Evolutionary conservation across 2,329 filamentous ascomycete species (phyloP), one percentile per base, ranked within the genome.

Genomic region (Paramyrothecium roridum): DNA sequence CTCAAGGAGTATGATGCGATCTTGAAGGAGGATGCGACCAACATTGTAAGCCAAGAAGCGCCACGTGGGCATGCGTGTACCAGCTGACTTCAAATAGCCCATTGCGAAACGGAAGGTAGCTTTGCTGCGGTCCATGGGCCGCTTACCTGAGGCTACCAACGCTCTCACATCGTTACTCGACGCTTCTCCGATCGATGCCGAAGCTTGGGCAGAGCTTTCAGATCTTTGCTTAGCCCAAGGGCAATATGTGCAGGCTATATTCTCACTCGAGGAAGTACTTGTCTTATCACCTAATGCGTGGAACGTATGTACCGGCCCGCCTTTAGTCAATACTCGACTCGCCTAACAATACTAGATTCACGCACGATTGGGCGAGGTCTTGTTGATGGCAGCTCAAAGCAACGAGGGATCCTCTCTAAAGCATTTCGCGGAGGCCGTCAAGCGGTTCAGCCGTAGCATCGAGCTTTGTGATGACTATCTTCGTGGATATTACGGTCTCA

Each of bases 401-500:
- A 26, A 63, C 62, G 74, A 76, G 8, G 71, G 67, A 4, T 70
- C 75, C 26, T 67, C 75, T 3, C 72, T 77, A 47, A 81, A 80
- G 68, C 77, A 84, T 63, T 76, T 95, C 54, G 78, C 82, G 47
- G 89, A 93, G 67, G 87, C 91, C 6, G 73, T 96, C 53, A 90
- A 91, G 68, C 85, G 93, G 61, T 98, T 96, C 73, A 90, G 89
- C 69, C 85, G 95, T 64, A 95, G 92, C 66, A 85, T 98, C 61
- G 95, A 99, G 75, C 82, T 99, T 52, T 98, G 95, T 67, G 90
- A 97, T 64, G 87, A 92, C 68, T 98, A 97, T 69, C 73, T 98
- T 58, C 86, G 95, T 58, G 95, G 93, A 1, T 96, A 92, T 70
- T 98, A 96, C 72, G 95, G 95, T 8, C 76, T 99, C 57, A 95